phyloP scores from a whole-genome alignment of 306 rosid genomes.

The Vigna nakashimae region DNA sequence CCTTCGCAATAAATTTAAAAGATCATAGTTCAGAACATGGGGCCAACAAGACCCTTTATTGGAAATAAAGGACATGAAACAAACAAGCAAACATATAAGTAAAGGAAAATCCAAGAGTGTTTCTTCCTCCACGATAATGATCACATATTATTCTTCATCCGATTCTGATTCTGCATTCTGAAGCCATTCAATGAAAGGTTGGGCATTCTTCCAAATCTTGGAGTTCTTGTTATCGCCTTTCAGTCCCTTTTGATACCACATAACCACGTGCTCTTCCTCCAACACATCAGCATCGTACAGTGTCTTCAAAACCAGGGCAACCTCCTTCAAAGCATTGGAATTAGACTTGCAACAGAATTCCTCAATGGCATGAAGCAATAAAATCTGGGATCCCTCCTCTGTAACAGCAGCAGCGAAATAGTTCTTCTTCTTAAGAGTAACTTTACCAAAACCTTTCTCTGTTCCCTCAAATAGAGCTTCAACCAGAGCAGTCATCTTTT shows the following conservation, averaged over 20 bases:
- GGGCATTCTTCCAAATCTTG: conserved; percentile 58
- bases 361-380: conserved; percentile 52
- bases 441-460: conserved; percentile 72
- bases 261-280: conserved; percentile 54
- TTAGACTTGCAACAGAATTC: conserved; percentile 43
- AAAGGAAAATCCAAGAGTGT: not conserved
- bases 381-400: conserved; percentile 49
- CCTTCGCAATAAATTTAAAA: not conserved
- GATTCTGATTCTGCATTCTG: conserved; percentile 66
- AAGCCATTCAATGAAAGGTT: conserved; percentile 64
- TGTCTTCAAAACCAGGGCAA: conserved; percentile 59
- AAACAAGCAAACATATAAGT: not conserved
- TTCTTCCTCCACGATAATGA: not conserved
- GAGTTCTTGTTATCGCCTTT: conserved; percentile 54
- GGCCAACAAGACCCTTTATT: conserved; percentile 45
- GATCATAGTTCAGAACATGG: conserved; percentile 9
- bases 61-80: conserved; percentile 25
- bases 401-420: conserved; percentile 52
- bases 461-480: conserved; percentile 62
- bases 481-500: conserved; percentile 55
- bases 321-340: conserved; percentile 55
- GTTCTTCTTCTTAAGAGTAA: conserved; percentile 58
- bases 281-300: conserved; percentile 59
- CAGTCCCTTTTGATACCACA: conserved; percentile 58
- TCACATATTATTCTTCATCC: conserved; percentile 49